Conservation (phyloP, 2,329 filamentous ascomycete species). For the Penicillium crustosum region DNA sequence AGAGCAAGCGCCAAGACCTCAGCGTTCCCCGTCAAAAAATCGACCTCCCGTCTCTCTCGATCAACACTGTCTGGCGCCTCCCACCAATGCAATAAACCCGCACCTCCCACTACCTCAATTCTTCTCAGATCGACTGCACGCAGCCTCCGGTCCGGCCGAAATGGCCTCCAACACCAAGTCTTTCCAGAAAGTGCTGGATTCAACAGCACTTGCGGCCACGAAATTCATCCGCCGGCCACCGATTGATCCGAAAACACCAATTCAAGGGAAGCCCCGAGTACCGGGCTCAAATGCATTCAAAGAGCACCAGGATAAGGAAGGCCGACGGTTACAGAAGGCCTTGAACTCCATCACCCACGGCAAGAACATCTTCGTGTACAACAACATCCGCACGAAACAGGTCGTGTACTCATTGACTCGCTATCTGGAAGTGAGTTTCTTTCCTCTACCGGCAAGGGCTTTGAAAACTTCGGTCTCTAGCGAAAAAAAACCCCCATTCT, state of each 20-base stretch:
- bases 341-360: constrained; percentile 52
- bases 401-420: constrained; percentile 63
- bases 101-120: background rate
- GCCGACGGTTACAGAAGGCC: constrained; percentile 45
- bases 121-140: constrained; percentile 14
- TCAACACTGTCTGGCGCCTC: constrained; percentile 13
- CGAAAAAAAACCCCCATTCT: background rate
- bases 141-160: constrained; percentile 29
- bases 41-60: constrained; percentile 25
- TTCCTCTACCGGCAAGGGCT: background rate
- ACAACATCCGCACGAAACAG: constrained; percentile 62
- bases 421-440: constrained; percentile 52
- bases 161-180: constrained; percentile 36
- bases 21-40: constrained; percentile 38
- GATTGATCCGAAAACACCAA: constrained; percentile 35
- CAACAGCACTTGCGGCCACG: constrained; percentile 41
- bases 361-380: constrained; percentile 63
- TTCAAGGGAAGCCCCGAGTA: constrained; percentile 44
- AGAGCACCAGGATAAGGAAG: constrained; percentile 38
- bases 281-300: constrained; percentile 46
- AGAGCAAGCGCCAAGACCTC: constrained; percentile 29
- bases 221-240: constrained; percentile 39
- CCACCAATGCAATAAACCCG: constrained; percentile 24
- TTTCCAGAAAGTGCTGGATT: constrained; percentile 40
- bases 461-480: background rate